Evolutionary conservation across 495 filamentous ascomycete genomes (phyloP).

Genomic region (Choiromyces venosus): DNA sequence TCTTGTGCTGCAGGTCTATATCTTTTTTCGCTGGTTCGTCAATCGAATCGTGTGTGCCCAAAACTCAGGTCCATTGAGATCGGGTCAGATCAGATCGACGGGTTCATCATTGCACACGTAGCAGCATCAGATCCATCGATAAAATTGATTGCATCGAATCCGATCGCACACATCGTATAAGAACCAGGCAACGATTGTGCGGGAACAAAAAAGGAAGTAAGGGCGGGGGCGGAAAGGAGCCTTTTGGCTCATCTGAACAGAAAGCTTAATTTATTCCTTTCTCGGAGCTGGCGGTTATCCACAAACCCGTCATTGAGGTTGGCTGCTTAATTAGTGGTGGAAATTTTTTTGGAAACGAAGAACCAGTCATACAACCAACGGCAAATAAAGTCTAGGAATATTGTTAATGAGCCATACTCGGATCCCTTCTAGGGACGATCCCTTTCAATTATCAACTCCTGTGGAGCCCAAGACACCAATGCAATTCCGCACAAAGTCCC

Average conservation of each 20-base stretch:
- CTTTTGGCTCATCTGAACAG: constrained; percentile 12
- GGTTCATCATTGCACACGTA: constrained; percentile 14
- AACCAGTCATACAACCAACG: not conserved
- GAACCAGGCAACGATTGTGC: constrained; percentile 21
- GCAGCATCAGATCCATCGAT: constrained; percentile 21
- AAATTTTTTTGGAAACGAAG: constrained; percentile 10
- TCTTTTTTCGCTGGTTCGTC: constrained; percentile 12
- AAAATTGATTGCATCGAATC: constrained; percentile 25
- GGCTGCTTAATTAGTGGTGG: constrained; percentile 20
- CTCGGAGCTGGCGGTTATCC: not conserved
- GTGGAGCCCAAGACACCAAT: constrained; percentile 34
- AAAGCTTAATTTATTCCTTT: not conserved
- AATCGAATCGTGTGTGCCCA: constrained; percentile 23
- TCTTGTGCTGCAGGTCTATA: constrained; percentile 11
- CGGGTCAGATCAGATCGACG: constrained; percentile 24
- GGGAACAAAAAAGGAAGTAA: constrained; percentile 31
- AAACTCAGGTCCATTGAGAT: constrained; percentile 24
- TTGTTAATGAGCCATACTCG: constrained; percentile 27
- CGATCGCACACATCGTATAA: constrained; percentile 34
- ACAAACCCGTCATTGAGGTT: constrained; percentile 6
- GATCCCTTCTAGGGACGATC: constrained; percentile 31
- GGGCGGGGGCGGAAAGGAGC: constrained; percentile 32
- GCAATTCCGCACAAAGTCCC: constrained; percentile 35
- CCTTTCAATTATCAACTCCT: constrained; percentile 32
- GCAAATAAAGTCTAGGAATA: constrained; percentile 18